Percentiles rank a stretch among this genome's conserved stretches.
Conservation (phyloP, 805 yeast genomes). For the Suhomyces sp. region DNA sequence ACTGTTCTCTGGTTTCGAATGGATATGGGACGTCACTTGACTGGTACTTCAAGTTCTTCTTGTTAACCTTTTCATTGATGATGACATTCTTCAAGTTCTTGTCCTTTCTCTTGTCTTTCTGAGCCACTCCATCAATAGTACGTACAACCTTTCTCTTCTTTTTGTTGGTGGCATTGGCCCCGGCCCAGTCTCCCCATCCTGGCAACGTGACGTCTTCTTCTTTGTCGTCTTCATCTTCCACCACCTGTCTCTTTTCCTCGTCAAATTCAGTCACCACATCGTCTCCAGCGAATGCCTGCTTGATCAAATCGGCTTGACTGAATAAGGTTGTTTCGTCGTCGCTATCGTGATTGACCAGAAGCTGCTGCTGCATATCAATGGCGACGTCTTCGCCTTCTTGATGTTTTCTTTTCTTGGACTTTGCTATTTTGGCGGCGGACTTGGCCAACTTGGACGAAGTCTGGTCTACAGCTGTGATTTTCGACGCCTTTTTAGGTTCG, state of each 20-base stretch:
- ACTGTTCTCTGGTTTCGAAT: conserved; percentile 88
- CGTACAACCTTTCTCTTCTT: conserved; percentile 64
- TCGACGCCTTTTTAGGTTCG: conserved; percentile 28
- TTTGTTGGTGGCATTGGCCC: conserved; percentile 43
- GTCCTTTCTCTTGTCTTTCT: conserved; percentile 72
- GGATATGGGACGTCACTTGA: conserved; percentile 94
- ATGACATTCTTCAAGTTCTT: conserved; percentile 76
- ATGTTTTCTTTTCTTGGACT: conserved; percentile 31
- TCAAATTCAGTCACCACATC: conserved; percentile 83
- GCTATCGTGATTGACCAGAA: conserved; percentile 48
- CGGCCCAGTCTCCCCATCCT: conserved; percentile 99
- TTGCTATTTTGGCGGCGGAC: conserved; percentile 40
- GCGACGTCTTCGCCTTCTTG: conserved; percentile 38
- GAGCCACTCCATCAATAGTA: conserved; percentile 73
- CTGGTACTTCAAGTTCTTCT: conserved; percentile 81
- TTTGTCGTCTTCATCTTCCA: conserved; percentile 79
- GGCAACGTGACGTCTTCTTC: conserved; percentile 84
- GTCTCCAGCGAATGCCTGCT: conserved; percentile 96
- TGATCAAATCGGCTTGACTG: conserved; percentile 76
- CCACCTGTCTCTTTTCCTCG: conserved; percentile 65
- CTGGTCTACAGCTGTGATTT: conserved; percentile 30
- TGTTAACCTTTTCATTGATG: conserved; percentile 81
- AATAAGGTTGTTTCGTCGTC: conserved; percentile 54
- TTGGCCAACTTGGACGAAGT: conserved; percentile 37
- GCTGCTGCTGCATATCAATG: conserved; percentile 52